Conservation (phyloP, 2,329 filamentous ascomycete species). For the Colletotrichum cuscutae region DNA sequence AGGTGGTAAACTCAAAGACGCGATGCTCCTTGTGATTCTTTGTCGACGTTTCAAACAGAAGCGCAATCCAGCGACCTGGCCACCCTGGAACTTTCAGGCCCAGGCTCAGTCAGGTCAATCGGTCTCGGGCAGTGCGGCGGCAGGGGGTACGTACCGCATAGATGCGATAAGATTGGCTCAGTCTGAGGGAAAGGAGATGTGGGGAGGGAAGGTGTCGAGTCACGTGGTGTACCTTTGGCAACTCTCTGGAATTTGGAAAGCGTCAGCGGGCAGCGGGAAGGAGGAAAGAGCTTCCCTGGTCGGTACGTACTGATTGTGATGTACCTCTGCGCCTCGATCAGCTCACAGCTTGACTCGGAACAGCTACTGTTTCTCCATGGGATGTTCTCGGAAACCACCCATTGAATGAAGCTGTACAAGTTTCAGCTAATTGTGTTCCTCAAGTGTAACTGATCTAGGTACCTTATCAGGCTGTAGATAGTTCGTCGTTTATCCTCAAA, state of each 20-base stretch:
- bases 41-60: conserved; percentile 35
- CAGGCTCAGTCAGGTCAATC: conserved; percentile 20
- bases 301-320: not conserved
- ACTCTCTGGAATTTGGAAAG: not conserved
- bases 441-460: not conserved
- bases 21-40: conserved; percentile 19
- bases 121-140: conserved; percentile 28
- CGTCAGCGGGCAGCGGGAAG: not conserved
- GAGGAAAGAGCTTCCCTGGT: not conserved
- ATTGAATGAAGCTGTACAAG: not conserved
- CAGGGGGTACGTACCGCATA: conserved; percentile 24
- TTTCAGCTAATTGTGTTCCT: not conserved
- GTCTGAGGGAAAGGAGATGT: not conserved
- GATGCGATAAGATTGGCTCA: not conserved
- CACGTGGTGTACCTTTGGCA: not conserved
- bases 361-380: conserved; percentile 14
- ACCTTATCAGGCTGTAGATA: not conserved
- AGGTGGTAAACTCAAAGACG: not conserved
- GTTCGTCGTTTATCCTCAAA: too few species aligned
- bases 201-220: not conserved
- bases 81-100: conserved; percentile 35
- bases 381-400: not conserved
- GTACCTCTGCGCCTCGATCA: not conserved
- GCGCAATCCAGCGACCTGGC: conserved; percentile 26
- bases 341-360: conserved; percentile 7